Evolutionary conservation across 768 basidiomycete genomes (phyloP), one percentile per base, ranked within the genome.

Genomic region (Lactarius pseudohatsudake): DNA sequence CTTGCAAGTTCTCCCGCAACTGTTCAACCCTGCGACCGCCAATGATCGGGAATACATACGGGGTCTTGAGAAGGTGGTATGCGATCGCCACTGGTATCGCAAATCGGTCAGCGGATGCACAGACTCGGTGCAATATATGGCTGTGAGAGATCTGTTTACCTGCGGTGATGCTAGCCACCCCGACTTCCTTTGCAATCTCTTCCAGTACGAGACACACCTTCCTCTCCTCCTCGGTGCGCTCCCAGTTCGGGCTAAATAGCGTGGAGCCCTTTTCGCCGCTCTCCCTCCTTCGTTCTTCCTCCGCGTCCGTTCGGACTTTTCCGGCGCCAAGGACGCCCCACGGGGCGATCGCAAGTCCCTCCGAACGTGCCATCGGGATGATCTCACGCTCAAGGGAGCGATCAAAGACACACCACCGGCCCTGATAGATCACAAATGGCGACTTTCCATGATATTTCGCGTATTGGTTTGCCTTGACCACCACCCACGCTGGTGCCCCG

Each of bases 11-110:
- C 53, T 79, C 78, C 50, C 76, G 56, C 22, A 86, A 72, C 32
- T 86, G 82, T 71, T 84, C 82, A 43, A 84, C 74, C 70, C 84
- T 86, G 59, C 83, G 77, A 0, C 82, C 81, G 4, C 84, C 83
- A 28, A 85, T 72, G 64, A 85, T 77, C 1, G 83, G 83, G 74
- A 85, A 85, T 50, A 50, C 47, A 13, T 78, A 84, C 0, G 81
- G 79, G 4, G 81, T 76, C 72, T 86, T 86, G 53, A 84, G 81
- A 74, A 86, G 75, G 11, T 86, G 74, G 65, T 53, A 85, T 18
- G 83, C 83, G 64, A 86, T 81, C 7, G 83, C 82, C 6, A 84
- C 82, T 81, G 6, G 57, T 55, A 30, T 50, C 22, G 13, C 13
- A 26, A 26, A 26, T 53, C 50, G 13, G 26, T 54, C 66, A 50